Evolutionary conservation across 2,329 filamentous ascomycete species (phyloP), one percentile per base, ranked within the genome.

Genomic region (Fonsecaea pugnacius): DNA sequence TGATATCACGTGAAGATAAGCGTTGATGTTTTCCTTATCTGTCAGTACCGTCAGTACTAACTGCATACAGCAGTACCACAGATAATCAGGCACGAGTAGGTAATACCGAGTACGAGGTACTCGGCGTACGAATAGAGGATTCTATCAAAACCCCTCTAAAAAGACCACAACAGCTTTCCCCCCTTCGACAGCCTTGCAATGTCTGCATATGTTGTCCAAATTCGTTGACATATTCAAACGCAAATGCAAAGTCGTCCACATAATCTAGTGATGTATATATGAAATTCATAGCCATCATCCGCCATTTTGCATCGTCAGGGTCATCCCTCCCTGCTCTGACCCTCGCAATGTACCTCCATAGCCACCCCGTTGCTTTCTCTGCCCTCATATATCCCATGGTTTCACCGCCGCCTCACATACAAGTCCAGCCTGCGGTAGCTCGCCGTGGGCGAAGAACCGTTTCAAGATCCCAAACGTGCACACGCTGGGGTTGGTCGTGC

Each of bases 371-470:
- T 48, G 10, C 7, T 4, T 24, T 5, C 43, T 12, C 43, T 4
- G 3, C 32, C 9, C 5, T 58, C 55, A 24, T 24, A 18, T 7
- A 62, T 67, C 69, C 69, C 69, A 71, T 4, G 77, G 76, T 65
- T 74, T 76, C n/a, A 74, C 12, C 60, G 79, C 76, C 4, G 73
- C 74, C 18, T 71, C 60, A 62, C 79, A 81, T 4, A 78, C 65
- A 6, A 72, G 74, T 2, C 72, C 76, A 3, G 59, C n/a, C 0
- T 69, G 59, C 1, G 79, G 79, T 27, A 81, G 62, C 32, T 65
- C 67, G 0, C 79, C 79, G 2, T 73, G 74, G 52, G 79, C 78
- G 66, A 80, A 81, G 62, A 81, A 82, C 3, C 63, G 64, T 27
- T 78, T 74, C 21, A 81, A 73, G 1, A 66, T 67, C 21, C 72